Evolutionary conservation across 371 early-diverging fungal species (phyloP).

Genomic region (Mucor mucedo): DNA sequence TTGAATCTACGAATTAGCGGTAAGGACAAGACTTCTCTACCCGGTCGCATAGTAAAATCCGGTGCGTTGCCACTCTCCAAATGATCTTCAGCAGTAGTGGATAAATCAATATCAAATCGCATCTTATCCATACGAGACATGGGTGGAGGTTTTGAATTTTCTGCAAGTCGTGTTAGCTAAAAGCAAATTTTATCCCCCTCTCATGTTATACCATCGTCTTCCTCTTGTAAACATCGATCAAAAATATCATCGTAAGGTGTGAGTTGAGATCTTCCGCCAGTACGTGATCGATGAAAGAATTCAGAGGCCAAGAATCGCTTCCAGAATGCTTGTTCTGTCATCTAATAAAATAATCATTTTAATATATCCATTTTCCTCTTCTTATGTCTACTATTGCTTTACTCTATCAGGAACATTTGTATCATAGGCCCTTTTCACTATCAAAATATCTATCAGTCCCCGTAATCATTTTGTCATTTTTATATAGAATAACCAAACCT

Average conservation of each 20-base stretch:
- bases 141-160: conserved; percentile 55
- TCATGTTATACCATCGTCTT: conserved; percentile 68
- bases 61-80: conserved; percentile 79
- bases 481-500: conserved; percentile 46
- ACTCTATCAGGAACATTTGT: conserved; percentile 86
- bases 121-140: conserved; percentile 60
- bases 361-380: not conserved
- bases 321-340: conserved; percentile 88
- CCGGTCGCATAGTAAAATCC: conserved; percentile 89
- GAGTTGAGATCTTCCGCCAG: conserved; percentile 59
- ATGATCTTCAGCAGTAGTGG: conserved; percentile 82
- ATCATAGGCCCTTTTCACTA: conserved; percentile 84
- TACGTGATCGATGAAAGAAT: conserved; percentile 84
- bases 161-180: conserved; percentile 11
- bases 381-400: not conserved
- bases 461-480: not conserved
- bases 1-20: conserved; percentile 90
- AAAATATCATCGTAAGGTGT: conserved; percentile 83
- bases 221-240: conserved; percentile 80
- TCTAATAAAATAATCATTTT: conserved; percentile 28
- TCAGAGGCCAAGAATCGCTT: conserved; percentile 84
- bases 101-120: conserved; percentile 78
- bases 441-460: not conserved
- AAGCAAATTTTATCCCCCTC: not conserved
- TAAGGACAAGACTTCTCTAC: conserved; percentile 66